Conservation (phyloP, 768 basidiomycete species). For the Tremella yokohamensis region DNA sequence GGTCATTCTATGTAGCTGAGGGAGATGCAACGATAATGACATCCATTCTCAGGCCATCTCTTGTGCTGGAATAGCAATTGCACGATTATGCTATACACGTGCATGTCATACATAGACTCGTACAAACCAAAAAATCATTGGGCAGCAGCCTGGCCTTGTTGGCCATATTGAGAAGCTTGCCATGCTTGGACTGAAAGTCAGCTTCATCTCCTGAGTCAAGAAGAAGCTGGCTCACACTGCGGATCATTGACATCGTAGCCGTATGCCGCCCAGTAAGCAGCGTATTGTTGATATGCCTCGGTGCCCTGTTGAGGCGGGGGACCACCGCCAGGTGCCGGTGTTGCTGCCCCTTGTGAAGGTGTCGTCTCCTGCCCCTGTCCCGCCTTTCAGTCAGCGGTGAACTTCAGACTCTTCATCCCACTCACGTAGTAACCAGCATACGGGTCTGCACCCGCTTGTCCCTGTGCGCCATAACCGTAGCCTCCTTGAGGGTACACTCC, state of each 20-base stretch:
- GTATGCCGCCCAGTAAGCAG: slow-evolving; percentile 49
- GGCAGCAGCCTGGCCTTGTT: slow-evolving; percentile 28
- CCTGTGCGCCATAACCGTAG: slow-evolving; percentile 32
- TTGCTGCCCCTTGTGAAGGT: slow-evolving; percentile 13
- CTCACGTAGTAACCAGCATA: slow-evolving; percentile 44
- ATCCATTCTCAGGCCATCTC: slow-evolving; percentile 12
- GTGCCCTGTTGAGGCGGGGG: slow-evolving; percentile 33
- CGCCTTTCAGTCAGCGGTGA: not conserved
- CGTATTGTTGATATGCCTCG: slow-evolving; percentile 43
- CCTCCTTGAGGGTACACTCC: slow-evolving; percentile 32
- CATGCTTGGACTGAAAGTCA: slow-evolving; percentile 45
- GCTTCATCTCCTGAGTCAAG: not conserved
- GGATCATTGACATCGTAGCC: slow-evolving; percentile 51
- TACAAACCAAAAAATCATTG: not conserved
- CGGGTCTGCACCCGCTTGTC: slow-evolving; percentile 24
- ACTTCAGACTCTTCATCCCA: too few relatives aligned
- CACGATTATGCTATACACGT: too few relatives aligned
- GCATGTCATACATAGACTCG: too few relatives aligned
- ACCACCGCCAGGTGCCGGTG: slow-evolving; percentile 22
- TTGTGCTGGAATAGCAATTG: too few relatives aligned
- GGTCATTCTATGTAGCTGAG: too few relatives aligned
- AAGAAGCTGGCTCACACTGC: slow-evolving; percentile 39
- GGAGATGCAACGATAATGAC: too few relatives aligned
- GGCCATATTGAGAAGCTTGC: slow-evolving; percentile 44
- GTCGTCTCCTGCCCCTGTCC: slow-evolving; percentile 20